Percentiles rank a stretch among this genome's conserved stretches.
phyloP scores from a whole-genome alignment of 768 basidiomycete genomes.

The Fistulinella prunicolor region DNA sequence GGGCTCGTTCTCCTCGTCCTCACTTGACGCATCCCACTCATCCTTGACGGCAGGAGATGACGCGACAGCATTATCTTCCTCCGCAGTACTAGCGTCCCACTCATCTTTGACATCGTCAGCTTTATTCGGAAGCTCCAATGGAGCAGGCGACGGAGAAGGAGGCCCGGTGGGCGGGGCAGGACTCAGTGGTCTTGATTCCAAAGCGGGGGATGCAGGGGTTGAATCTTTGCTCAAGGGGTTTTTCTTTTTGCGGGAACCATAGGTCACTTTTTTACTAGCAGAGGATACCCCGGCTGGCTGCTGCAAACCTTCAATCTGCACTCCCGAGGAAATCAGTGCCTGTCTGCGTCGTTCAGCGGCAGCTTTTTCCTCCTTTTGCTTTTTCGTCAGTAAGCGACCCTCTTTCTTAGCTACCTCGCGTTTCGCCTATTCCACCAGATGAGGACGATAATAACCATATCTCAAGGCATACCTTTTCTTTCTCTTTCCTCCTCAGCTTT shows the following conservation, averaged over 20 bases:
- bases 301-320: constrained; percentile 86
- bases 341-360: constrained; percentile 88
- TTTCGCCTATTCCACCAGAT: constrained; percentile 59
- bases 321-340: constrained; percentile 86
- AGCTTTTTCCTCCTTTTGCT: constrained; percentile 91
- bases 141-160: constrained; percentile 24
- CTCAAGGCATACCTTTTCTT: constrained; percentile 62
- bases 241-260: constrained; percentile 83
- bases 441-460: background rate
- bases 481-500: constrained; percentile 81
- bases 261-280: constrained; percentile 68
- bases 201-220: constrained; percentile 44
- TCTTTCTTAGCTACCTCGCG: constrained; percentile 90
- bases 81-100: constrained; percentile 51
- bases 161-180: constrained; percentile 26
- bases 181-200: constrained; percentile 53
- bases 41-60: constrained; percentile 42
- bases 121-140: constrained; percentile 25
- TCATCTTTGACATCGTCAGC: constrained; percentile 44
- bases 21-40: constrained; percentile 71
- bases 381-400: constrained; percentile 92
- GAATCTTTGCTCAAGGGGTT: constrained; percentile 42
- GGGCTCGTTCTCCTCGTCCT: constrained; percentile 42
- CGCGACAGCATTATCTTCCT: constrained; percentile 34
- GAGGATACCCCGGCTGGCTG: constrained; percentile 44